Base-by-base conservation (phyloP, 2,329 filamentous ascomycete genomes). In the Coccinonectria pachysandricola region DNA sequence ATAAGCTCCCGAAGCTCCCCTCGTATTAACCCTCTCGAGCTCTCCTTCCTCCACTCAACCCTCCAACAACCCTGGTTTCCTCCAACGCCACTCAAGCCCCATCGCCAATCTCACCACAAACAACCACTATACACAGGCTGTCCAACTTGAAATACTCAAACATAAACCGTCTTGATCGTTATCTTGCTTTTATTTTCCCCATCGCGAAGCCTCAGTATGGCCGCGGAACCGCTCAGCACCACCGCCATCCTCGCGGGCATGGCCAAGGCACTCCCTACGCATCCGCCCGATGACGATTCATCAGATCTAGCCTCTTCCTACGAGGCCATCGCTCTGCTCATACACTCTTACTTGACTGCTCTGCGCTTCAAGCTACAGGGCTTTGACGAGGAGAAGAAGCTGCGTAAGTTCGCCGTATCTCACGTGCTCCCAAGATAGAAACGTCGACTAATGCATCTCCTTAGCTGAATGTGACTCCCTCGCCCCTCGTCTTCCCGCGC, bases 281-380 rank as follows among this genome's bases (percentile, higher is more conserved):
- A 74, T 39, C 39, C 54, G 0, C 48, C 57, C 25, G 60, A 50
- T 34, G 71, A 75, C 46, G 62, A 64, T 11, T 63, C 60, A n/a
- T 75, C 72, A 4, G 70, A 75, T 39, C 50, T 87, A 15, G 75
- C 76, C 40, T 78, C 71, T 31, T 71, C 79, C 0, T 84, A 80
- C 51, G 87, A 96, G 58, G 84, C 80, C 24, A 64, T 95, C 34
- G 85, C 84, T 10, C 69, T 96, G 13, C 78, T 92, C 36, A 65
- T 78, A 12, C 88, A 98, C 54, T 80, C 84, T 4, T 85, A 78
- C 45, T 82, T 96, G 75, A 53, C 72, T 13, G 76, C 78, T 7
- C 73, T 88, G 3, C 82, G 76, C 37, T 96, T 95, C 52, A 70
- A 78, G 27, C 65, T 96, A 3, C 57, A 85, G 11, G 87, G 87